Percentiles rank a stretch among this genome's conserved stretches.
Evolutionary conservation across 768 basidiomycete species (phyloP).

Genomic region (Kwoniella dendrophila): DNA sequence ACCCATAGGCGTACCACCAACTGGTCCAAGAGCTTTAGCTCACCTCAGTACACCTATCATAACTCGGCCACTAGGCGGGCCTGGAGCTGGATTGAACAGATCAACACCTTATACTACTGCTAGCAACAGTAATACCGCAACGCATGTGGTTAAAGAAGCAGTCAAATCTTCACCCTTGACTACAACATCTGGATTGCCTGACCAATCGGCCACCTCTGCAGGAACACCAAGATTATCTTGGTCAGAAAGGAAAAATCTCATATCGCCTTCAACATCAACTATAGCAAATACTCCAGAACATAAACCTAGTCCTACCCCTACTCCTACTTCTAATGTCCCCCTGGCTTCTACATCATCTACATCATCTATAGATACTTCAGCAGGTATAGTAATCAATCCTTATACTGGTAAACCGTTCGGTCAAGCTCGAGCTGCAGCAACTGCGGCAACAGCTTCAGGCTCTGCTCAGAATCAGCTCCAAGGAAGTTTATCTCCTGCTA

Average conservation of each 20-base stretch:
- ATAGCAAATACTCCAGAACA: slow-evolving; percentile 9
- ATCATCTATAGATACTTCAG: not conserved
- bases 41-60: slow-evolving; percentile 21
- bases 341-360: not conserved
- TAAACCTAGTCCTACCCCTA: slow-evolving; percentile 5
- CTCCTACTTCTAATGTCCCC: not conserved
- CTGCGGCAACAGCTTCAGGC: not conserved
- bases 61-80: slow-evolving; percentile 9
- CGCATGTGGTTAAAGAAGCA: slow-evolving; percentile 4
- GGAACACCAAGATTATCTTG: slow-evolving; percentile 31
- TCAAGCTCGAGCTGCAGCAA: slow-evolving; percentile 4
- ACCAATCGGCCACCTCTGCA: slow-evolving; percentile 2
- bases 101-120: no score
- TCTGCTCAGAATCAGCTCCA: no score
- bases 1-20: slow-evolving; percentile 24
- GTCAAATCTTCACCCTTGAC: not conserved
- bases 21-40: slow-evolving; percentile 31
- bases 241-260: slow-evolving; percentile 34
- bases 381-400: slow-evolving; percentile 5
- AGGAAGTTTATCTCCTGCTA: slow-evolving; percentile 2
- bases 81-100: slow-evolving; percentile 6
- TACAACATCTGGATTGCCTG: not conserved
- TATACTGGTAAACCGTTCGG: slow-evolving; percentile 13
- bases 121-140: not conserved
- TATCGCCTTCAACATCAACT: slow-evolving; percentile 12